Conservation (phyloP, 1,284 basidiomycete species). For the Boletus holoroseus region DNA sequence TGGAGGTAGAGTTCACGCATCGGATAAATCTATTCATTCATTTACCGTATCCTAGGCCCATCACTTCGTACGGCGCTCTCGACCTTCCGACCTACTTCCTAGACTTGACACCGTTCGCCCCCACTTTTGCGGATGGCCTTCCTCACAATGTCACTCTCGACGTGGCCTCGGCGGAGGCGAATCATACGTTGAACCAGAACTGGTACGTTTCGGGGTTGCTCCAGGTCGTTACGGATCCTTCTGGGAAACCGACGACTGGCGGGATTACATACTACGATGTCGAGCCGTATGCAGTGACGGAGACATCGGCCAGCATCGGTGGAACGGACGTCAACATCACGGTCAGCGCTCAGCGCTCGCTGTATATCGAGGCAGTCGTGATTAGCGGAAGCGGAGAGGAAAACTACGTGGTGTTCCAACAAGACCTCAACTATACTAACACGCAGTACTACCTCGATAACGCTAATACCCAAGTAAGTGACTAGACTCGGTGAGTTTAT, state of each 20-base stretch:
- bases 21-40: background rate
- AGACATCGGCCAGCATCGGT: conserved; percentile 41
- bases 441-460: conserved; percentile 45
- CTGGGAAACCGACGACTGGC: conserved; percentile 59
- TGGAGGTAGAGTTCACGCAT: conserved; percentile 50
- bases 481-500: background rate
- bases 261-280: conserved; percentile 55
- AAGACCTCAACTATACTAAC: conserved; percentile 45
- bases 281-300: conserved; percentile 50
- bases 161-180: conserved; percentile 64
- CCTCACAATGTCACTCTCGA: conserved; percentile 66
- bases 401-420: conserved; percentile 44
- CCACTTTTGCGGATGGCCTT: conserved; percentile 60
- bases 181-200: conserved; percentile 62
- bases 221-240: conserved; percentile 63
- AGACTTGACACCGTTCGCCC: conserved; percentile 76
- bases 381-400: conserved; percentile 44
- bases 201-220: conserved; percentile 75
- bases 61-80: conserved; percentile 71
- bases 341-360: conserved; percentile 39
- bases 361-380: conserved; percentile 47
- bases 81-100: conserved; percentile 76
- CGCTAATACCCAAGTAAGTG: conserved; percentile 38
- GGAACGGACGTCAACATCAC: conserved; percentile 45
- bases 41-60: conserved; percentile 46